Percentiles rank a stretch among this genome's conserved stretches.
phyloP scores from a whole-genome alignment of 257 asterid species.

The Solanum chmielewskii region DNA sequence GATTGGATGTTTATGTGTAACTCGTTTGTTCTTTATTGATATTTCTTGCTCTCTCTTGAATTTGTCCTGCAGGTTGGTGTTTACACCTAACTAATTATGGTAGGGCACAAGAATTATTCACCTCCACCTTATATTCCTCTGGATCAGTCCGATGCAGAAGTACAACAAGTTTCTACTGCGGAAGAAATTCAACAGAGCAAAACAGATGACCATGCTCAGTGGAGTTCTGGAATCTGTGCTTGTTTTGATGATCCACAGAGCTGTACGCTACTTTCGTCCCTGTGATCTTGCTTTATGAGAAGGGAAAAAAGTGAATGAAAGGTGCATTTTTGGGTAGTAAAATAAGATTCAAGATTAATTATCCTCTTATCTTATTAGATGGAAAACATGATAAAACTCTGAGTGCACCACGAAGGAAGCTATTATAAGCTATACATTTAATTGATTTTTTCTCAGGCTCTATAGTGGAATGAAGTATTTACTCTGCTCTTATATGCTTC shows the following conservation, averaged over 20 bases:
- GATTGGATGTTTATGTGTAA: background rate
- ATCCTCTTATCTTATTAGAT: background rate
- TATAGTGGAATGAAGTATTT: background rate
- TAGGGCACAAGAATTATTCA: conserved; percentile 34
- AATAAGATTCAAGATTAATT: background rate
- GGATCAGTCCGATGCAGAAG: conserved; percentile 48
- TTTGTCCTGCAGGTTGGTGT: background rate
- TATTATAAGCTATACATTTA: background rate
- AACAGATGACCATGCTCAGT: conserved; percentile 35
- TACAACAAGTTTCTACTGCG: conserved; percentile 19
- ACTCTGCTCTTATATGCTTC: background rate
- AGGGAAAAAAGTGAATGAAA: conserved; percentile 38
- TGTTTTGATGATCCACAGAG: conserved; percentile 92
- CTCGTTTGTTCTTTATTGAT: background rate
- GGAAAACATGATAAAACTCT: background rate
- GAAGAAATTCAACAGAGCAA: conserved; percentile 16
- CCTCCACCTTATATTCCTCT: conserved; percentile 83
- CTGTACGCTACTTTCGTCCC: conserved; percentile 71
- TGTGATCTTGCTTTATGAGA: conserved; percentile 51
- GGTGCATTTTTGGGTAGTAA: conserved; percentile 37
- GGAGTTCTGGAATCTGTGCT: conserved; percentile 98
- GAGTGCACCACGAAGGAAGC: background rate
- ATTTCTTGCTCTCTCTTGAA: background rate
- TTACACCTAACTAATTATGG: conserved; percentile 17
- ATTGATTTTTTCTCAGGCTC: background rate